These are phyloP conservation scores for Dendrobium chrysotoxum DNA, from an alignment of 106 monocot genomes.

Conservation along the genomic window DNA sequence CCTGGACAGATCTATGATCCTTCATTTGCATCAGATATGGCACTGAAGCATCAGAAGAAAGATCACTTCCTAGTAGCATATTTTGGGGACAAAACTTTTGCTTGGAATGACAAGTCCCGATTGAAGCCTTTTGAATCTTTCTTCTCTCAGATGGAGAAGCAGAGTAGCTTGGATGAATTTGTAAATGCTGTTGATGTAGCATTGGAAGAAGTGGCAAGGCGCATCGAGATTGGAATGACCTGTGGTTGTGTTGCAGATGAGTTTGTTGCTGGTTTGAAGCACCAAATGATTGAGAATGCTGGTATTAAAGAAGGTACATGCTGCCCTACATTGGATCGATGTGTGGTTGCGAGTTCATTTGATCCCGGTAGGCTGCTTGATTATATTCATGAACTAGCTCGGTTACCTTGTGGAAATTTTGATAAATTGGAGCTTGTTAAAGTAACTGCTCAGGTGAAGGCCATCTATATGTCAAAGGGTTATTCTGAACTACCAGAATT, in stretches of 20 bases:
- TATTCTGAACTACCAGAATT: constrained; percentile 37
- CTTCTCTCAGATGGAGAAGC: constrained; percentile 57
- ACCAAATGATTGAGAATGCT: constrained; percentile 47
- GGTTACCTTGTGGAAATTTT: constrained; percentile 18
- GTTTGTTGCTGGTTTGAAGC: constrained; percentile 18
- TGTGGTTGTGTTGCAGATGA: constrained; percentile 35
- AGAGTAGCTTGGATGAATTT: constrained; percentile 48
- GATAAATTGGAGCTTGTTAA: constrained; percentile 42
- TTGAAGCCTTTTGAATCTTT: constrained; percentile 45
- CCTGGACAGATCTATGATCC: constrained; percentile 80
- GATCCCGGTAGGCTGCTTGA: constrained; percentile 37
- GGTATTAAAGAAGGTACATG: constrained; percentile 41
- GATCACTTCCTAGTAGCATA: constrained; percentile 59
- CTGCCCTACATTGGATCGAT: constrained; percentile 14
- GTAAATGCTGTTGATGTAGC: constrained; percentile 23
- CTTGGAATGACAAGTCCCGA: constrained; percentile 62
- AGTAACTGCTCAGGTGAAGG: constrained; percentile 26
- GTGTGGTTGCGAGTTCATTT: constrained; percentile 25
- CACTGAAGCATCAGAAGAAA: constrained; percentile 43
- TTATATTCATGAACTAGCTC: constrained; percentile 36
- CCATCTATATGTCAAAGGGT: constrained; percentile 39
- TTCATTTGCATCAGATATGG: constrained; percentile 58
- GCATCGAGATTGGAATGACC: constrained; percentile 38
- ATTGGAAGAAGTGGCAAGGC: constrained; percentile 54
- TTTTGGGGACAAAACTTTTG: constrained; percentile 83